A percentile compares a stretch with the other conserved stretches of the same genome.
Evolutionary conservation across 495 filamentous ascomycete species (phyloP).

Genomic region (Apodospora peruviana): DNA sequence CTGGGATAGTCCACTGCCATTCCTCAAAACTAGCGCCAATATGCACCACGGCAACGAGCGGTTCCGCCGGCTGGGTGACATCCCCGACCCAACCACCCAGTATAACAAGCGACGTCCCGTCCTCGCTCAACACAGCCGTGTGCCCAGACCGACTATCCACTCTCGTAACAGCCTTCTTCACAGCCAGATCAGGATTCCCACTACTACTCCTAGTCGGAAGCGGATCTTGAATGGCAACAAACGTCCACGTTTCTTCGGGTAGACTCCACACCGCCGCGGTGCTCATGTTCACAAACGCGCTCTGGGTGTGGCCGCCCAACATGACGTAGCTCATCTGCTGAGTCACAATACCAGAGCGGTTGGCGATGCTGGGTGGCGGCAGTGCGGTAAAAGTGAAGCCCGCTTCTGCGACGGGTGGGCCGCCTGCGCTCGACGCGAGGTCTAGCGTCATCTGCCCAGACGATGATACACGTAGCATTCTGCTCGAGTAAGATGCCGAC

Average conservation of each 20-base stretch:
- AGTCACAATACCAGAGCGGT: slow-evolving; percentile 50
- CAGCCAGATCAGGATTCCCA: slow-evolving; percentile 3
- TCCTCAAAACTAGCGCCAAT: slow-evolving; percentile 65
- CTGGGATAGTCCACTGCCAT: slow-evolving; percentile 72
- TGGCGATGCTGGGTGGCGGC: slow-evolving; percentile 40
- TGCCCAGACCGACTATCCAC: slow-evolving; percentile 83
- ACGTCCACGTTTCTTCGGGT: slow-evolving; percentile 81
- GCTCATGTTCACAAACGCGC: slow-evolving; percentile 89
- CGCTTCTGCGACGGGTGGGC: slow-evolving; percentile 69
- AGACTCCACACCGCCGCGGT: slow-evolving; percentile 81
- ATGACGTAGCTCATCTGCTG: slow-evolving; percentile 74
- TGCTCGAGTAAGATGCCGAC: slow-evolving; percentile 68
- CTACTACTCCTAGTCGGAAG: slow-evolving; percentile 21
- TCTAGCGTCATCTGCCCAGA: slow-evolving; percentile 13
- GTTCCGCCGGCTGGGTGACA: slow-evolving; percentile 62
- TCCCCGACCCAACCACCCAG: slow-evolving; percentile 92
- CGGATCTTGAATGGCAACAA: slow-evolving; percentile 53
- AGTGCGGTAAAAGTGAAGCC: slow-evolving; percentile 79
- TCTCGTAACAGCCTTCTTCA: not conserved
- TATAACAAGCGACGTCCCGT: slow-evolving; percentile 68
- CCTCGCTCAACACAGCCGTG: slow-evolving; percentile 69
- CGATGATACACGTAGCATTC: slow-evolving; percentile 58
- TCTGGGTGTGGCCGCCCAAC: slow-evolving; percentile 76
- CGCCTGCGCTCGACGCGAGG: slow-evolving; percentile 19
- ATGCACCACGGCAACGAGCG: slow-evolving; percentile 71